Conservation (phyloP, 208 protist species). For the Acanthamoeba polyphaga region DNA sequence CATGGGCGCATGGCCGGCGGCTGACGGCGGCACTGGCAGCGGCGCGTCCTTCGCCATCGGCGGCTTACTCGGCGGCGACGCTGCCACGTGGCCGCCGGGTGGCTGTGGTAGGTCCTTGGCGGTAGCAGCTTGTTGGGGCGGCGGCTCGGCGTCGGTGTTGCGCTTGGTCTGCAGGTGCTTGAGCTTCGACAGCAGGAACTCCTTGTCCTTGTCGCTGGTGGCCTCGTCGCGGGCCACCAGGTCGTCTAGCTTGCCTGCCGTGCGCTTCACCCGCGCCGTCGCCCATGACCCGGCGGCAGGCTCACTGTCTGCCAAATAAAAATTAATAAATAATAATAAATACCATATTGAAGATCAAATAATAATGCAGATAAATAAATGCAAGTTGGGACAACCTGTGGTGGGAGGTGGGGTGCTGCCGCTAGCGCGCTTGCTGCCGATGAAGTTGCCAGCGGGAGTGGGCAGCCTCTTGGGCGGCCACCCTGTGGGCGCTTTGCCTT, state of each 20-base stretch:
- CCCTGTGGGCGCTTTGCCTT: no score
- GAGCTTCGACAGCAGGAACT: background rate
- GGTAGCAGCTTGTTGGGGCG: background rate
- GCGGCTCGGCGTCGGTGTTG: background rate
- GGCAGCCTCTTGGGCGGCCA: background rate
- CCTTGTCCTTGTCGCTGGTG: background rate
- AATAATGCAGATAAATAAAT: background rate
- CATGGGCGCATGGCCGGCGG: background rate
- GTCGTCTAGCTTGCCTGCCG: conserved; percentile 11
- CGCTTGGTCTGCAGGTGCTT: conserved; percentile 3
- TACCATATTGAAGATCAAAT: no score
- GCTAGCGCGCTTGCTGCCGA: conserved; percentile 34
- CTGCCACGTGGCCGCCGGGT: background rate
- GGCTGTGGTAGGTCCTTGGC: background rate
- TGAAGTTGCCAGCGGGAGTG: background rate
- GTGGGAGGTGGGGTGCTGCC: background rate
- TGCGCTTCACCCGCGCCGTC: background rate
- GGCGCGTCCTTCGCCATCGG: background rate
- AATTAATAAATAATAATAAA: background rate
- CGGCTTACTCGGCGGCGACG: background rate
- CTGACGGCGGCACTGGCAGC: background rate
- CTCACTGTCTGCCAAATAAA: background rate
- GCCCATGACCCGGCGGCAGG: background rate
- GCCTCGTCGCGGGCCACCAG: background rate
- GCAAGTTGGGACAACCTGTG: background rate